Percentiles rank a stretch among this genome's conserved stretches.
Conservation (phyloP, 805 yeast genomes). For the Wickerhamomyces bovis region DNA sequence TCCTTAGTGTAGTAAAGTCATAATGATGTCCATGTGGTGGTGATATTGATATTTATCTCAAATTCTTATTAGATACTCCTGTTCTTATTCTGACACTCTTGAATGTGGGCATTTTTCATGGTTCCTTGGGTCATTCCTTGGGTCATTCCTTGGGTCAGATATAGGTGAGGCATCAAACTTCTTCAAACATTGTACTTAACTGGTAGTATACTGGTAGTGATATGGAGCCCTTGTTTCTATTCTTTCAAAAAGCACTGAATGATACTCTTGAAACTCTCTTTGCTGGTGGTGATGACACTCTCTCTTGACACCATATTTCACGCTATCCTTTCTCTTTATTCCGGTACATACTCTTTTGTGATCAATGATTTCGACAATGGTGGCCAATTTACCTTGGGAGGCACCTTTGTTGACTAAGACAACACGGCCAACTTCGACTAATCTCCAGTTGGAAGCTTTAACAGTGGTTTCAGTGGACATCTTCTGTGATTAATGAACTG, state of each 20-base stretch:
- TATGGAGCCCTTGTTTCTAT: not conserved
- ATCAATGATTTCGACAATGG: slow-evolving; percentile 98
- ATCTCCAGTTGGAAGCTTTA: slow-evolving; percentile 98
- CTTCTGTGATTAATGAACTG: slow-evolving; percentile 20
- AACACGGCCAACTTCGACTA: slow-evolving; percentile 98
- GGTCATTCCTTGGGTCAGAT: too few species aligned
- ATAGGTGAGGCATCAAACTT: too few species aligned
- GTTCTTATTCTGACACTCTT: too few species aligned
- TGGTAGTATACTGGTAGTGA: too few species aligned
- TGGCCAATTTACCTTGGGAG: slow-evolving; percentile 77
- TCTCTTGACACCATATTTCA: not conserved
- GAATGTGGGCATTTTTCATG: too few species aligned
- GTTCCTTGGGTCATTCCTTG: too few species aligned
- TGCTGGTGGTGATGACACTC: not conserved
- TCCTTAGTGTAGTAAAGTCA: too few species aligned
- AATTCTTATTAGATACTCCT: too few species aligned
- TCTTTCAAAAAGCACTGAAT: not conserved
- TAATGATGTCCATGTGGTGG: too few species aligned
- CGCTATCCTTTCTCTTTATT: not conserved
- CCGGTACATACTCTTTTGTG: slow-evolving; percentile 85
- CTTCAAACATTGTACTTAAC: too few species aligned
- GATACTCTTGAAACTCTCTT: not conserved
- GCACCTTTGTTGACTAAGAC: slow-evolving; percentile 82
- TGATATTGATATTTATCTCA: too few species aligned
- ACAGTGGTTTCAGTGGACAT: slow-evolving; percentile 74